Conservation (phyloP, 768 basidiomycete genomes). For the Kwoniella sp. region DNA sequence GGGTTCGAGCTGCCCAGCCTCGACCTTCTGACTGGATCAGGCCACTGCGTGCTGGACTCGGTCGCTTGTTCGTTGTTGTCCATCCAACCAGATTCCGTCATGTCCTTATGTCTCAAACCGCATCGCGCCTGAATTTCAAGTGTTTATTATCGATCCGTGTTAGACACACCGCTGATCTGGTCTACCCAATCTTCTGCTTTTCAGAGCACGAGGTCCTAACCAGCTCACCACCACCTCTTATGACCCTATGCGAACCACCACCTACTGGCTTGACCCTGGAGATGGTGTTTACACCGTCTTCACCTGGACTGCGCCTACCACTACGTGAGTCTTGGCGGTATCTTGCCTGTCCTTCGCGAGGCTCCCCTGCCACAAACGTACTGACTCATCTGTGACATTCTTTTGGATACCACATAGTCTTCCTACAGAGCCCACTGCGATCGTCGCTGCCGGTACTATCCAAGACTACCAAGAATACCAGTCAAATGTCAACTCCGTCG, state of each 20-base stretch:
- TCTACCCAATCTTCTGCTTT: neutral
- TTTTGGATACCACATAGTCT: conserved; percentile 6
- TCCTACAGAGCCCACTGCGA: conserved; percentile 43
- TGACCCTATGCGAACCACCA: conserved; percentile 18
- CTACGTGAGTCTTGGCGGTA: conserved; percentile 26
- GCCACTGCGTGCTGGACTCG: no score
- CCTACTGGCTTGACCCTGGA: conserved; percentile 41
- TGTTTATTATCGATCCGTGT: no score
- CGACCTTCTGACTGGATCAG: no score
- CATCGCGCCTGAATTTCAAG: no score
- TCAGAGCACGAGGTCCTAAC: neutral
- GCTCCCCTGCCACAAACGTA: neutral
- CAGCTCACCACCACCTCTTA: conserved; percentile 9
- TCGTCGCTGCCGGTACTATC: conserved; percentile 42
- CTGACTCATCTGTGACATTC: neutral
- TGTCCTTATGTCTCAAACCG: no score
- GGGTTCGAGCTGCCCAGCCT: no score
- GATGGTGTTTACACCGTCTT: conserved; percentile 38
- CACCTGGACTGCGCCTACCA: conserved; percentile 46
- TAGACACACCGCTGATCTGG: neutral
- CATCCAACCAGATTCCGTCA: no score
- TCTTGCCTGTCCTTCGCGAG: neutral
- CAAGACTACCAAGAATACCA: conserved; percentile 44
- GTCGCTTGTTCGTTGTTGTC: no score
- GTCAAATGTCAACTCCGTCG: conserved; percentile 39